These are phyloP conservation scores for Emergomyces pasteurianus DNA, from an alignment of 2,329 filamentous ascomycete species.

Conservation along the genomic window DNA sequence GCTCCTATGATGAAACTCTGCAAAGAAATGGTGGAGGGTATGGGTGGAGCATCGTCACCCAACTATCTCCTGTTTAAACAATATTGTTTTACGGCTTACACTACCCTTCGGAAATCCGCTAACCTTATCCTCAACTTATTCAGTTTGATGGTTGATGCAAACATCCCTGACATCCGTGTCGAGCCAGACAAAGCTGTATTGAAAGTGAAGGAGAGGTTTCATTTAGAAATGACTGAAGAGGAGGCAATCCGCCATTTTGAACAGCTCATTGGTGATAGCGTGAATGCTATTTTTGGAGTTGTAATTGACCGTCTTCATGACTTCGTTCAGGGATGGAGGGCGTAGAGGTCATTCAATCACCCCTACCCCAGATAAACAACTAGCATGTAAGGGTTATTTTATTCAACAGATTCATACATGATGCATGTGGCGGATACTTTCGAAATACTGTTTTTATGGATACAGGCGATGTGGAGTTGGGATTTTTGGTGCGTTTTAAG, in stretches of 20 bases:
- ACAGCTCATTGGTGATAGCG: slow-evolving; percentile 77
- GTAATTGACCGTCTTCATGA: slow-evolving; percentile 93
- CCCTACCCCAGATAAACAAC: background rate
- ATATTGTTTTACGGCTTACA: slow-evolving; percentile 92
- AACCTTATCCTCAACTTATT: slow-evolving; percentile 93
- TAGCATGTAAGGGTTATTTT: background rate
- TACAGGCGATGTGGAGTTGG: background rate
- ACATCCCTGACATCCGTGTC: slow-evolving; percentile 86
- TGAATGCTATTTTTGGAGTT: slow-evolving; percentile 80
- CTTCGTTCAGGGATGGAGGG: slow-evolving; percentile 80
- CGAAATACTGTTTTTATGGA: background rate
- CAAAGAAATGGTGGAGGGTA: slow-evolving; percentile 97
- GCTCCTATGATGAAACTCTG: slow-evolving; percentile 94
- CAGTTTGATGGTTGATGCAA: slow-evolving; percentile 92
- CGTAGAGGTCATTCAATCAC: slow-evolving; percentile 17
- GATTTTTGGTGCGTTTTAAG: too few species aligned
- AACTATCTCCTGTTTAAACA: slow-evolving; percentile 86
- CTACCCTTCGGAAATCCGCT: slow-evolving; percentile 75
- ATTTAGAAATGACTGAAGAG: slow-evolving; percentile 81
- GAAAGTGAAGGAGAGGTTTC: slow-evolving; percentile 91
- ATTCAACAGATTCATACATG: background rate
- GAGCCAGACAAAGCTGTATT: slow-evolving; percentile 88
- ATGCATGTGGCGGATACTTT: background rate
- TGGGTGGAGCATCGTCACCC: slow-evolving; percentile 73
- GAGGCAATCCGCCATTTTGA: slow-evolving; percentile 84